phyloP scores from a whole-genome alignment of 2,329 filamentous ascomycete species.

The Alternaria arborescens region DNA sequence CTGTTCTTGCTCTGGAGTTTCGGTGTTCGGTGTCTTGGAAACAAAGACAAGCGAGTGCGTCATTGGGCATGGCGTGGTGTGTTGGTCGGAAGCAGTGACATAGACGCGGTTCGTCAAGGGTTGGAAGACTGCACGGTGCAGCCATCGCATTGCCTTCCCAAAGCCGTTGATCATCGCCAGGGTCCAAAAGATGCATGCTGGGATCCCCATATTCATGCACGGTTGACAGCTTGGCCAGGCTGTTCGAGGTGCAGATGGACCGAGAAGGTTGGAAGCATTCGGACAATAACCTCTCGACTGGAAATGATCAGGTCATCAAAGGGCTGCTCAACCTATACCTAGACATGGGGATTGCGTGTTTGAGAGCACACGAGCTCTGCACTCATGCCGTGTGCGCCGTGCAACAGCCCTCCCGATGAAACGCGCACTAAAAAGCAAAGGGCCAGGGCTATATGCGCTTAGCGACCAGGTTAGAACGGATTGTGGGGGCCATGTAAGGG shows the following conservation, averaged over 20 bases:
- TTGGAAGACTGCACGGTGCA: conserved; percentile 5
- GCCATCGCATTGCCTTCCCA: conserved; percentile 18
- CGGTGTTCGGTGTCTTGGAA: conserved; percentile 3
- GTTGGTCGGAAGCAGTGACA: conserved; percentile 1
- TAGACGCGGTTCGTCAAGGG: conserved; percentile 8
- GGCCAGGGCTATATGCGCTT: not conserved
- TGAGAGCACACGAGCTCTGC: conserved; percentile 1
- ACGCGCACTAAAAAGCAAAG: conserved; percentile 7
- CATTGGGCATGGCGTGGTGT: conserved; percentile 4
- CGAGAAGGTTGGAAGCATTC: not conserved
- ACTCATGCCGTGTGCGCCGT: not conserved
- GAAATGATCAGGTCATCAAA: not conserved
- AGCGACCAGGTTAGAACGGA: conserved; percentile 15
- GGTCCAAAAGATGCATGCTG: conserved; percentile 1
- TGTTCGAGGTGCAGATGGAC: not conserved
- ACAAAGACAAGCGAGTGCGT: conserved; percentile 3
- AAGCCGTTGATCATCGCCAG: conserved; percentile 21
- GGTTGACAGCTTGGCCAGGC: not conserved
- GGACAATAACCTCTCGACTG: conserved; percentile 1
- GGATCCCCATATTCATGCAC: conserved; percentile 17
- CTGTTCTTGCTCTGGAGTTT: not conserved
- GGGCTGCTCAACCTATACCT: not conserved
- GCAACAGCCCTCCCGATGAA: conserved; percentile 5
- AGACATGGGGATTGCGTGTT: not conserved
- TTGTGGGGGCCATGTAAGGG: conserved; percentile 18